phyloP scores from a whole-genome alignment of 208 protist species.

The Strigomonas culicis region DNA sequence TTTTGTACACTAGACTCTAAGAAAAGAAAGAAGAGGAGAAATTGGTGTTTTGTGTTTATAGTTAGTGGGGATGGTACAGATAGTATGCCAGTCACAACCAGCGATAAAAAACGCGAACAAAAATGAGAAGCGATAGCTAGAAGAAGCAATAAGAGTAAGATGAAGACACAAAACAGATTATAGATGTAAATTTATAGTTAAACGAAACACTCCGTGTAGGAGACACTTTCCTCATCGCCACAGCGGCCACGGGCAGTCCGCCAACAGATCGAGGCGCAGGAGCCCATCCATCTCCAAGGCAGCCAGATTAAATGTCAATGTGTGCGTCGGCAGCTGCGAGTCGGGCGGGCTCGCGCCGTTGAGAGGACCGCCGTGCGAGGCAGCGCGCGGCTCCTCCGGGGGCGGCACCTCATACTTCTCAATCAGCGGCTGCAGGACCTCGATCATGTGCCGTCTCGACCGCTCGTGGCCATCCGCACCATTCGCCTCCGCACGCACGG shows the following conservation, averaged over 20 bases:
- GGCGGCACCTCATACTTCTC: too few relatives aligned
- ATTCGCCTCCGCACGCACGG: not conserved
- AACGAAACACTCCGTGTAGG: too few relatives aligned
- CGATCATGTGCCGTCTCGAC: too few relatives aligned
- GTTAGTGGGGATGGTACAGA: not conserved
- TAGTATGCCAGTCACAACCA: not conserved
- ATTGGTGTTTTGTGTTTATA: not conserved
- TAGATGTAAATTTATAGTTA: not conserved
- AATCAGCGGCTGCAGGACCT: too few relatives aligned
- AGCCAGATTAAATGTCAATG: not conserved
- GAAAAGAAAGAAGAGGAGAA: not conserved
- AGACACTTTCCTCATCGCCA: too few relatives aligned
- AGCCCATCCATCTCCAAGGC: not conserved
- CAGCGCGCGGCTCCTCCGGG: too few relatives aligned
- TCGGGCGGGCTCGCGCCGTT: too few relatives aligned
- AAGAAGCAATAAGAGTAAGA: not conserved
- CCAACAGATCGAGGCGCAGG: not conserved
- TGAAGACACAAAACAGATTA: not conserved
- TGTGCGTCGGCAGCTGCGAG: too few relatives aligned
- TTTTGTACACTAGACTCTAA: not conserved
- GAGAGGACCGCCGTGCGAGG: too few relatives aligned
- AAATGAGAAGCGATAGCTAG: not conserved
- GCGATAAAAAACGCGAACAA: not conserved
- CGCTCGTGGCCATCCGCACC: not conserved
- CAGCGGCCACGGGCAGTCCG: constrained; percentile 1